Percentiles rank a stretch among this genome's conserved stretches.
These are phyloP conservation scores for Leishmania tarentolae DNA, from an alignment of 208 protist species.

Conservation along the genomic window DNA sequence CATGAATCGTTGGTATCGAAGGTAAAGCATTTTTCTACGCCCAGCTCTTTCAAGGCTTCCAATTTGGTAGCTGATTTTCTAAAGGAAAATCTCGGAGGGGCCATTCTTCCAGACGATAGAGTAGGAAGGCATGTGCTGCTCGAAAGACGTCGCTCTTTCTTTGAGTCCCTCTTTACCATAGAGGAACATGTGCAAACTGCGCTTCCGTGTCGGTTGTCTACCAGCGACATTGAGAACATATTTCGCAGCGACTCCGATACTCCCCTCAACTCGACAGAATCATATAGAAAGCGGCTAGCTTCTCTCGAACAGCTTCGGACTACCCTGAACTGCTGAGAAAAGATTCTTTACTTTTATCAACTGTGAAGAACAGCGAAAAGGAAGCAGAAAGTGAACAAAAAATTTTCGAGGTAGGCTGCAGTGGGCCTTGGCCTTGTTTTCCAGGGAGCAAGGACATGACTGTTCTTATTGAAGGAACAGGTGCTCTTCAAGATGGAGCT, in stretches of 20 bases:
- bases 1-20: slow-evolving; percentile 18
- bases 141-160: slow-evolving; percentile 25
- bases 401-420: neutral
- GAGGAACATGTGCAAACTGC: slow-evolving; percentile 15
- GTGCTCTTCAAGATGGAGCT: neutral
- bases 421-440: neutral
- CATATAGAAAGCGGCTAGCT: slow-evolving; percentile 18
- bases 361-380: neutral
- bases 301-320: slow-evolving; percentile 12
- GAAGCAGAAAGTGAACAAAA: neutral
- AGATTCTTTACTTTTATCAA: neutral
- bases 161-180: slow-evolving; percentile 32
- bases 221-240: slow-evolving; percentile 1
- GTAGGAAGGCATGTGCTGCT: slow-evolving; percentile 5
- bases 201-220: slow-evolving; percentile 27
- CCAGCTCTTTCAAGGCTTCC: slow-evolving; percentile 10
- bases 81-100: slow-evolving; percentile 23
- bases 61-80: slow-evolving; percentile 27
- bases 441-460: neutral
- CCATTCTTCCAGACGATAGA: neutral
- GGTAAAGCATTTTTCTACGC: slow-evolving; percentile 29
- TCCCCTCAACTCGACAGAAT: neutral
- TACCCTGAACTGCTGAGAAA: slow-evolving; percentile 20
- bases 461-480: too few species aligned
- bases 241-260: neutral